Conservation (phyloP, 2,329 filamentous ascomycete genomes). For the Anisogramma anomala region DNA sequence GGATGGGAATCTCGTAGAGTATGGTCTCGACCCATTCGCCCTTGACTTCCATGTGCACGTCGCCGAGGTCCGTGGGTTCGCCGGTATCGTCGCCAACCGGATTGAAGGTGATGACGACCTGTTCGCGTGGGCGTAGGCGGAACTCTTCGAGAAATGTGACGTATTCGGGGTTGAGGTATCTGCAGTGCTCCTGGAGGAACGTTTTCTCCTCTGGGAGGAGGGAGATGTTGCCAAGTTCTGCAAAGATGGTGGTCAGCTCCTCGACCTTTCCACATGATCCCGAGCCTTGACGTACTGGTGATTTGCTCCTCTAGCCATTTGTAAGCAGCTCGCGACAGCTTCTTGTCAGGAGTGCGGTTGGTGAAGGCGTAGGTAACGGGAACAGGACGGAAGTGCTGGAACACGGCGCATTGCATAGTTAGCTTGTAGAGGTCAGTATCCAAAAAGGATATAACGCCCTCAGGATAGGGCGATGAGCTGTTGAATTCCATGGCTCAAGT, state of each 20-base stretch:
- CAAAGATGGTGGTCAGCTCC: background rate
- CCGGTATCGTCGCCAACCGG: constrained; percentile 45
- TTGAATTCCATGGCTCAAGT: constrained; percentile 62
- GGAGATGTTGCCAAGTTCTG: constrained; percentile 71
- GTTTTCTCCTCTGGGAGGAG: constrained; percentile 68
- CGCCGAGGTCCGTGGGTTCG: constrained; percentile 55
- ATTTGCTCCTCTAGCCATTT: constrained; percentile 79
- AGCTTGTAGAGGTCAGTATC: constrained; percentile 88
- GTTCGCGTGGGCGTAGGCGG: constrained; percentile 66
- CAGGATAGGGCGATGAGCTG: constrained; percentile 54
- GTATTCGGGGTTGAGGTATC: constrained; percentile 68
- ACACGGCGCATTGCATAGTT: constrained; percentile 95
- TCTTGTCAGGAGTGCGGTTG: constrained; percentile 90
- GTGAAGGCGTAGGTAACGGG: constrained; percentile 88
- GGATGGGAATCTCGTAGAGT: constrained; percentile 89
- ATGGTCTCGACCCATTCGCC: constrained; percentile 92
- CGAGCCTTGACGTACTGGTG: constrained; percentile 44
- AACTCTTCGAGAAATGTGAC: constrained; percentile 74
- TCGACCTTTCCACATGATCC: constrained; percentile 6
- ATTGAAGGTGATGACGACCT: constrained; percentile 61
- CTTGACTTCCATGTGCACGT: constrained; percentile 63
- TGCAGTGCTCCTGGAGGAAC: constrained; percentile 68
- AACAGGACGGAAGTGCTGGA: constrained; percentile 77
- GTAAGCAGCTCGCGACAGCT: constrained; percentile 71
- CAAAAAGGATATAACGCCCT: constrained; percentile 71